These are phyloP conservation scores for Domatiomyces catenatus DNA, from an alignment of 2,329 filamentous ascomycete genomes.

Conservation along the genomic window DNA sequence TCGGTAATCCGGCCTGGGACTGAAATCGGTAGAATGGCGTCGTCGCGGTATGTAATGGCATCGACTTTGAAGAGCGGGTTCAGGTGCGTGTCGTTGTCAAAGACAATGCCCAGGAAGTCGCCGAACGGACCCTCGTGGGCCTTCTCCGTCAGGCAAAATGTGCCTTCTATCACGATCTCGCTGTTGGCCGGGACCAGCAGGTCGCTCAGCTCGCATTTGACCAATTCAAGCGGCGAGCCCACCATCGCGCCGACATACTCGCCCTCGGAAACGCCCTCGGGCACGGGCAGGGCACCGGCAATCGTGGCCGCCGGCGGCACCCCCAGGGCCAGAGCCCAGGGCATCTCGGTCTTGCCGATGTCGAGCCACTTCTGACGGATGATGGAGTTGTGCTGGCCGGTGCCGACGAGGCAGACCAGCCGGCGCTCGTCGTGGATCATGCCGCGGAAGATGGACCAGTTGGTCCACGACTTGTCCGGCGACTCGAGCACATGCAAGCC, in stretches of 20 bases:
- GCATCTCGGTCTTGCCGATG: slow-evolving; percentile 28
- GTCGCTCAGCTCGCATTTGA: slow-evolving; percentile 39
- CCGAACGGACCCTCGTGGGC: slow-evolving; percentile 36
- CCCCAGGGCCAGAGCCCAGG: slow-evolving; percentile 35
- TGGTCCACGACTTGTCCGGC: slow-evolving; percentile 33
- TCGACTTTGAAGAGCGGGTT: slow-evolving; percentile 31
- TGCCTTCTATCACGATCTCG: slow-evolving; percentile 39
- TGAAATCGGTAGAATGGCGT: slow-evolving; percentile 35
- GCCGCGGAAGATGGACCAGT: slow-evolving; percentile 25
- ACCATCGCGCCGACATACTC: slow-evolving; percentile 35
- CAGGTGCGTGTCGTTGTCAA: slow-evolving; percentile 26
- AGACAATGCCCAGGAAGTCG: slow-evolving; percentile 33
- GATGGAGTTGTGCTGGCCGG: slow-evolving; percentile 33
- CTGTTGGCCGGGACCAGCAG: slow-evolving; percentile 34
- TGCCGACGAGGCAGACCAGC: slow-evolving; percentile 28
- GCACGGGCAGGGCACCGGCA: slow-evolving; percentile 35
- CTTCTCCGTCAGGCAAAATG: slow-evolving; percentile 30
- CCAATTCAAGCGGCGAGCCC: slow-evolving; percentile 31
- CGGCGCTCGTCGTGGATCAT: slow-evolving; percentile 34
- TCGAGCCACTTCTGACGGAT: slow-evolving; percentile 35
- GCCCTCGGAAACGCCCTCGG: slow-evolving; percentile 34
- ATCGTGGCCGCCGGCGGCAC: slow-evolving; percentile 37
- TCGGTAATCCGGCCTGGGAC: slow-evolving; percentile 30
- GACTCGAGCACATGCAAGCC: slow-evolving; percentile 35
- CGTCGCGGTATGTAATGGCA: slow-evolving; percentile 33